Evolutionary conservation across 352 stramenopile genomes (phyloP), one percentile per base, ranked within the genome.

Genomic region (Globisporangium mamillatum): DNA sequence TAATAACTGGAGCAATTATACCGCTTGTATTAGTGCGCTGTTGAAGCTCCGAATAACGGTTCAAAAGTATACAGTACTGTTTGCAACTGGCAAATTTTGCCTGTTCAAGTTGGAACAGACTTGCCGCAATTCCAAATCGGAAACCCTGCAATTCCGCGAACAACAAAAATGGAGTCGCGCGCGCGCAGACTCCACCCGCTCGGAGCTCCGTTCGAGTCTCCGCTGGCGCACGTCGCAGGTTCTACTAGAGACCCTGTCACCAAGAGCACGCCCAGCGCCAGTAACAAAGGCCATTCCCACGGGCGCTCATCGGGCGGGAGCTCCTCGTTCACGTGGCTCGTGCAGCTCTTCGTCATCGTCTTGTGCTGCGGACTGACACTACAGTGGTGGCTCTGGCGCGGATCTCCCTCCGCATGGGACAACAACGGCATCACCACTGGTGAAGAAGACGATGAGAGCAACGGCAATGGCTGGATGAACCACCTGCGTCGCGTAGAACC

Each of bases 321-420:
- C 7, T 64, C 73, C 55, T 79, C 78, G 41, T 73, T 75, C 44
- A 63, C 75, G 29, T 46, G 78, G 58, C 53, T 88, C 25, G 63
- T 86, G 41, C 80, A 79, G 34, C n/a, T 88, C 4, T 74, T 86
- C 20, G 56, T 84, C 1, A 71, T 67, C 7, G 16, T 89, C 4
- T 29, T 87, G 25, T 76, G 68, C 56, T 70, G 75, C 9, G 80
- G 78, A 34, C 77, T 88, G 48, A 52, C 84, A 10, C 34, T 80
- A 5, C 79, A 89, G 66, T 81, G 75, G 74, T 77, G 73, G 63
- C n/a, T 83, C 20, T 89, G 79, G 78, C 71, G 70, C 50, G 73
- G 68, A 38, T 71, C 68, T 14, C 36, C 36, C 9, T 56, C n/a
- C 36, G 14, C 9, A 12, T 64, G 59, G 34, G 36, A 38, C 36